Evolutionary conservation across 345 rosid genomes (phyloP), one percentile per base, ranked within the genome.

Genomic region (Limnanthes douglasii): DNA sequence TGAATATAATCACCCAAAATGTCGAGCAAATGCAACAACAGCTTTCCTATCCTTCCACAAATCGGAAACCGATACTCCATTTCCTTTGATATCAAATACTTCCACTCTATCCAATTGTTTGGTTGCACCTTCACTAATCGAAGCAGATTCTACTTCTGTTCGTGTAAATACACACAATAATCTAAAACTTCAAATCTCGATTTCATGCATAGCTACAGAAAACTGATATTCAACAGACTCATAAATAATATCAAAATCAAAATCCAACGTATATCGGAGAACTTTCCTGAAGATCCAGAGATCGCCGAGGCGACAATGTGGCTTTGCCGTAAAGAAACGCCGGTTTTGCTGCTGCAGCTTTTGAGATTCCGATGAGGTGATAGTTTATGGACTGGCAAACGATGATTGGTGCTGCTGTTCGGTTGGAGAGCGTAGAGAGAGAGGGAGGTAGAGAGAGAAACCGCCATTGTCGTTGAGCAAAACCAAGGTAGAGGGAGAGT

Each of bases 11-110:
- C 45, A 78, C 93, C 93, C 95, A 38, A 88, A 88, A 57, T 83
- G 97, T 56, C 95, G 93, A 48, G 93, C 90, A 54, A 83, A 83
- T 1, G 95, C 95, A 20, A 88, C 68, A 36, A 79, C 81, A 0
- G 86, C 77, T 50, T 66, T 88, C 46, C 93, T 59, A 3, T 76
- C 86, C 32, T 76, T 76, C 95, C 95, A 88, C 39, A 88, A 43
- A 67, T 79, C 73, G 32, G 95, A 76, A 49, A 88, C 59, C 1
- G 69, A 73, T 47, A 76, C 41, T 48, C 52, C 81, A 10, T 68
- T 62, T 15, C 92, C 93, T 29, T 50, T 60, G 68, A 79, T 62
- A 66, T 66, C 84, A 51, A 72, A 59, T 32, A 83, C 69, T 38
- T 68, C 21, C 26, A 79, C 84, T 0, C 57, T 56, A 15, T 76